Evolutionary conservation across 768 basidiomycete species (phyloP), one percentile per base, ranked within the genome.

Genomic region (Agrocybe pediades): DNA sequence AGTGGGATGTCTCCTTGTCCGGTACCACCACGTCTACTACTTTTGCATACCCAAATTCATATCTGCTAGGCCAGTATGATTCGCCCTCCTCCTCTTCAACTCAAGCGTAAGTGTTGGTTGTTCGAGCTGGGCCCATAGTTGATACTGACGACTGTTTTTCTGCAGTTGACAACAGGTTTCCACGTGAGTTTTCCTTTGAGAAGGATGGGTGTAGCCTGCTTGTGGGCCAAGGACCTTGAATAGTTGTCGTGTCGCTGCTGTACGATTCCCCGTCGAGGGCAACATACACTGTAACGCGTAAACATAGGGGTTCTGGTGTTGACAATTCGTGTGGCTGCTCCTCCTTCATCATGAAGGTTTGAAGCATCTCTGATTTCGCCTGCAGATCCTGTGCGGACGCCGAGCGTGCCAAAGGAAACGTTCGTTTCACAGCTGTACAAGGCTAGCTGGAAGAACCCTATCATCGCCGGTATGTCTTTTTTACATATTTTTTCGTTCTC

Each of bases 1-100:
- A 53, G 36, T 41, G 47, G 59, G 59, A 60, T 54, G 48, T 46
- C 58, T 64, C 70, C 60, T 71, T 64, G 73, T 76, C 73, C 70
- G 71, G 74, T 68, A 75, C 75, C 73, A 72, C 69, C 54, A 64
- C 67, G 49, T 51, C 41, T 61, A 53, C 33, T 36, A 36, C 33
- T 36, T 36, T 36, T 36, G 11, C 33, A 36, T 36, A 36, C 33
- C n/a, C n/a, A n/a, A 15, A 36, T 36, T 36, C 33, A 36, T 36
- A 63, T 55, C 68, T 67, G 65, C 65, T 53, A 67, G 66, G 33
- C 59, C 66, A 68, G 66, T 67, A 70, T 71, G 70, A 69, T 69
- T 60, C 74, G 72, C 55, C 75, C 76, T 54, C 71, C 72, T 61
- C 72, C 74, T 41, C 73, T 76, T 52, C 71, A 74, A 53, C 69